These are phyloP conservation scores for Borealophlyctis nickersoniae DNA, from an alignment of 192 early-diverging fungal species.

Conservation along the genomic window DNA sequence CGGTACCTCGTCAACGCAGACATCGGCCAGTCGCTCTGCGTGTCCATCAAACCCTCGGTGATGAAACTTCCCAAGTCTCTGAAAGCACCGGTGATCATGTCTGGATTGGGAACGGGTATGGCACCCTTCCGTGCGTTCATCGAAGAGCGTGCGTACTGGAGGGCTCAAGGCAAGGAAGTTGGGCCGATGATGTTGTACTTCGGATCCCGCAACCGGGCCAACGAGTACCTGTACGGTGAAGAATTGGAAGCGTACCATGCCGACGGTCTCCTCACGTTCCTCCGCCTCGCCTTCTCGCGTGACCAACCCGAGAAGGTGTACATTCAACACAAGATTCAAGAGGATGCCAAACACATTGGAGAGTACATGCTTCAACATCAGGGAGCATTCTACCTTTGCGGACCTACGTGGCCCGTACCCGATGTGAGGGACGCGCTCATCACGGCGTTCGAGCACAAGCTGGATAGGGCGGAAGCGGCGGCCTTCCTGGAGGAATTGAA, in stretches of 20 bases:
- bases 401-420: conserved; percentile 89
- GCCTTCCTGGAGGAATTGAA: conserved; percentile 85
- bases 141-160: conserved; percentile 83
- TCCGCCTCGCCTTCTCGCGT: conserved; percentile 90
- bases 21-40: conserved; percentile 71
- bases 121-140: conserved; percentile 97
- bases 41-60: conserved; percentile 92
- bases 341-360: conserved; percentile 71
- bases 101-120: conserved; percentile 97
- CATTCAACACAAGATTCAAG: conserved; percentile 93
- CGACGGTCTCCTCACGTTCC: conserved; percentile 83
- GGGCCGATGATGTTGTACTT: conserved; percentile 96
- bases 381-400: conserved; percentile 95
- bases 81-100: conserved; percentile 89
- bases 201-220: conserved; percentile 89
- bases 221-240: conserved; percentile 95
- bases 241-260: conserved; percentile 92
- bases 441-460: conserved; percentile 63
- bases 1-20: conserved; percentile 72
- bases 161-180: conserved; percentile 72
- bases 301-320: conserved; percentile 94
- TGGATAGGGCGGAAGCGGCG: conserved; percentile 60
- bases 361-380: conserved; percentile 71
- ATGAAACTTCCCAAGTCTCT: conserved; percentile 89
- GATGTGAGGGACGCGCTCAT: conserved; percentile 93